A percentile compares a stretch with the other conserved stretches of the same genome.
phyloP scores from a whole-genome alignment of 805 yeast species.

The Starmerella bombi region DNA sequence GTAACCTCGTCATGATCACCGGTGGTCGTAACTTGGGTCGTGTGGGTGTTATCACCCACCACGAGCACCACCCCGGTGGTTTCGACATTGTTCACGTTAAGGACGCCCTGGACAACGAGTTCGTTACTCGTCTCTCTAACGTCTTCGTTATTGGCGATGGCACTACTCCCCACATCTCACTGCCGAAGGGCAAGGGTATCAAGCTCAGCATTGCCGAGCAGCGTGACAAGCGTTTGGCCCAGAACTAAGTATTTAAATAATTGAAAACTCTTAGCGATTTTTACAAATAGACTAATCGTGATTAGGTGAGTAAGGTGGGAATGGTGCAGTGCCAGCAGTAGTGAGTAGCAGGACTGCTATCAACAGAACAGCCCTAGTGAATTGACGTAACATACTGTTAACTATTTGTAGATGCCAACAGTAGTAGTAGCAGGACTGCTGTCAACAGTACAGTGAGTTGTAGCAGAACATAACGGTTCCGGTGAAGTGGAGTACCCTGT shows the following conservation, averaged over 20 bases:
- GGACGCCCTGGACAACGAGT: slow-evolving; percentile 87
- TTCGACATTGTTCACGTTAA: slow-evolving; percentile 94
- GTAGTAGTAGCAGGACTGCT: too few relatives aligned
- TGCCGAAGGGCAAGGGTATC: slow-evolving; percentile 99
- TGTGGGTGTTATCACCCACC: slow-evolving; percentile 89
- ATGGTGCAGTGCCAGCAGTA: too few relatives aligned
- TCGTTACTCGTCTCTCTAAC: slow-evolving; percentile 87
- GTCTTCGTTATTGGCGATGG: slow-evolving; percentile 93
- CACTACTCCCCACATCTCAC: slow-evolving; percentile 82
- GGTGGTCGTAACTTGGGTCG: slow-evolving; percentile 99
- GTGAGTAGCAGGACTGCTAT: too few relatives aligned
- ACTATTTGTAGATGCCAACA: too few relatives aligned
- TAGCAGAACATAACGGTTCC: too few relatives aligned
- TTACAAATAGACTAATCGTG: too few relatives aligned
- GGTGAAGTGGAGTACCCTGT: too few relatives aligned
- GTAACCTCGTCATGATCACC: slow-evolving; percentile 81
- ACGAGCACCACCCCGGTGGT: slow-evolving; percentile 97
- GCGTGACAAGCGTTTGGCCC: slow-evolving; percentile 96
- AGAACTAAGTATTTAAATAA: slow-evolving; percentile 29
- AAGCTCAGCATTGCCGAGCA: slow-evolving; percentile 91
- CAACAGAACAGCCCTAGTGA: too few relatives aligned
- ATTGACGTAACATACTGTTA: too few relatives aligned
- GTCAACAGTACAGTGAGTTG: too few relatives aligned
- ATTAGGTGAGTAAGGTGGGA: too few relatives aligned
- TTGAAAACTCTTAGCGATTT: neutral